phyloP scores from a whole-genome alignment of 164 flowering plant species.

The Liriodendron chinense region DNA sequence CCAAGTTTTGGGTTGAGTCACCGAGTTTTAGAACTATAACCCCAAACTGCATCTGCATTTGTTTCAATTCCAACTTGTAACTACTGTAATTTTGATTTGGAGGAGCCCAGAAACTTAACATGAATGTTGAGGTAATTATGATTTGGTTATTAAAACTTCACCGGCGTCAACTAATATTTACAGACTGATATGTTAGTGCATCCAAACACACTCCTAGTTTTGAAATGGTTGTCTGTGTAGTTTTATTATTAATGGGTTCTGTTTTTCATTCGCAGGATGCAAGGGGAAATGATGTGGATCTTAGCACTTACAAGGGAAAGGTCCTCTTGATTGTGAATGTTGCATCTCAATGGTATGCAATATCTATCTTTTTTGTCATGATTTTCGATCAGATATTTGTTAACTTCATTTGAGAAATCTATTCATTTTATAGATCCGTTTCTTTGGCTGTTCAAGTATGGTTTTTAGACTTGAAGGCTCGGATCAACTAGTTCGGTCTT shows the following conservation, averaged over 20 bases:
- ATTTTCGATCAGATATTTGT: not conserved
- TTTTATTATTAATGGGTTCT: not conserved
- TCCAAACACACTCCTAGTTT: not conserved
- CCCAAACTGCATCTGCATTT: no score
- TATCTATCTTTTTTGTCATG: not conserved
- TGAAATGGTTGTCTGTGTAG: not conserved
- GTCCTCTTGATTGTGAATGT: constrained; percentile 72
- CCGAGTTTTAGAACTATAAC: no score
- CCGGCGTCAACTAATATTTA: not conserved
- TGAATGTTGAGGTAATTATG: no score
- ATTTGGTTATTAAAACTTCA: no score
- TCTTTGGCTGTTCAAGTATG: not conserved
- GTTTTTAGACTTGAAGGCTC: not conserved
- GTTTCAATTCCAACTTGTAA: no score
- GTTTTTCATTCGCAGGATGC: constrained; percentile 46
- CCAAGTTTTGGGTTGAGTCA: no score
- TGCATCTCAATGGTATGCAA: constrained; percentile 63
- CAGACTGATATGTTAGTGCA: not conserved
- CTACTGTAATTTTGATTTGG: no score
- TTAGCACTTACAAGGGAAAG: constrained; percentile 67
- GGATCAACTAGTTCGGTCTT: not conserved
- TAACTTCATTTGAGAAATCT: not conserved
- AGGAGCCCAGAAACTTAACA: no score
- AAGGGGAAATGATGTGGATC: constrained; percentile 64
- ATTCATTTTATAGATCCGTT: not conserved